These are phyloP conservation scores for Chrysoporthe cubensis DNA, from an alignment of 2,329 filamentous ascomycete species.

Conservation along the genomic window DNA sequence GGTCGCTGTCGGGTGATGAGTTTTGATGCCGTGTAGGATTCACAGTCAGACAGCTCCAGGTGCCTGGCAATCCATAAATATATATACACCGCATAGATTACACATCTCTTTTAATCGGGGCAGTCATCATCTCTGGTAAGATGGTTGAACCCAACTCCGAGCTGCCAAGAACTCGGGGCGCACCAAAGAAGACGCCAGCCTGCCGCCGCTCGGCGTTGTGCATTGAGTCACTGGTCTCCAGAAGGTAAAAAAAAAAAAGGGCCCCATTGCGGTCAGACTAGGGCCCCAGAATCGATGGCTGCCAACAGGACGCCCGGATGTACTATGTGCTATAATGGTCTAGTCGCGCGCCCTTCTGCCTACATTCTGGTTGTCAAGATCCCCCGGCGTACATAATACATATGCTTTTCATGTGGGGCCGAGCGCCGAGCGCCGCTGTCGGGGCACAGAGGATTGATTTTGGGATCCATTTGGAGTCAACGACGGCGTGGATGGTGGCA, in stretches of 20 bases:
- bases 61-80: neutral
- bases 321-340: neutral
- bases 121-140: neutral
- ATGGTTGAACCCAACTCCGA: neutral
- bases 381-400: neutral
- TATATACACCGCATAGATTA: neutral
- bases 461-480: neutral
- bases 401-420: neutral
- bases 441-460: neutral
- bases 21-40: no score
- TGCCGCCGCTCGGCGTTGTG: neutral
- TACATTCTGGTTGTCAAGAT: neutral
- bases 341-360: slow-evolving; percentile 1
- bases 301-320: neutral
- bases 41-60: neutral
- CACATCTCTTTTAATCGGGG: neutral
- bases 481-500: neutral
- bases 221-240: slow-evolving; percentile 3
- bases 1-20: neutral
- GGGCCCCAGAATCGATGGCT: neutral
- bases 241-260: no score
- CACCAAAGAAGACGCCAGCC: neutral
- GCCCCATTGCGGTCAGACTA: neutral
- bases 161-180: neutral
- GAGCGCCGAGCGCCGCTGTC: slow-evolving; percentile 13